Evolutionary conservation across 2,329 filamentous ascomycete genomes (phyloP).

Genomic region (Neofusicoccum umdonicola): DNA sequence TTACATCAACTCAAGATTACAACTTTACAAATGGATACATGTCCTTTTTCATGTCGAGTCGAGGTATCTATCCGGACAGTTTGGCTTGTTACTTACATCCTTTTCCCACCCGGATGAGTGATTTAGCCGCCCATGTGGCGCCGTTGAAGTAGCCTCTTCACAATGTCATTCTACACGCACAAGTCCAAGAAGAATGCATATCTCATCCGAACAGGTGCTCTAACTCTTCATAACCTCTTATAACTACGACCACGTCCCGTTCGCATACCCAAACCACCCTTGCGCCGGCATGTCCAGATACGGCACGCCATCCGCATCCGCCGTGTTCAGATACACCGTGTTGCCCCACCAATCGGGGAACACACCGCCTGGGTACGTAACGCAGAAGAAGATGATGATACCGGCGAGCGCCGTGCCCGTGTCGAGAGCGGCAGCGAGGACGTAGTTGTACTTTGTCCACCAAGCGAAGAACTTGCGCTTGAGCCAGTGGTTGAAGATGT

Average conservation of each 20-base stretch:
- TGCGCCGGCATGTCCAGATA: constrained; percentile 31
- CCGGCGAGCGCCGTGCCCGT: constrained; percentile 34
- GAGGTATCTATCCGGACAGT: too few species aligned
- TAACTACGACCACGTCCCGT: constrained; percentile 12
- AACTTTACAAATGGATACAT: too few species aligned
- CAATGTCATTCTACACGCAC: too few species aligned
- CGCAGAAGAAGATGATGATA: constrained; percentile 30
- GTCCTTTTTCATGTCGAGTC: too few species aligned
- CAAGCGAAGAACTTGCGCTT: constrained; percentile 44
- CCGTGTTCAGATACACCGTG: constrained; percentile 33
- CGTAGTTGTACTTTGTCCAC: constrained; percentile 79
- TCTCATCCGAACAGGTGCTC: too few species aligned
- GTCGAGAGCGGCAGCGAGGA: constrained; percentile 34
- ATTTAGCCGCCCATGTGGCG: too few species aligned
- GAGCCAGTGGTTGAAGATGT: constrained; percentile 67
- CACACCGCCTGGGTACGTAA: not conserved
- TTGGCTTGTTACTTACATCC: too few species aligned
- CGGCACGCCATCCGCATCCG: constrained; percentile 35
- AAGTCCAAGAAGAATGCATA: too few species aligned
- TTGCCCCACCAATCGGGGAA: constrained; percentile 37
- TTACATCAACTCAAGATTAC: too few species aligned
- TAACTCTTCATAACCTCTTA: too few species aligned
- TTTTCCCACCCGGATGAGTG: too few species aligned
- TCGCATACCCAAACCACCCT: constrained; percentile 27
- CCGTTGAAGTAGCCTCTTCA: too few species aligned